Base-by-base conservation (phyloP, 2,329 filamentous ascomycete genomes). In the Mollisiaceae sp. region DNA sequence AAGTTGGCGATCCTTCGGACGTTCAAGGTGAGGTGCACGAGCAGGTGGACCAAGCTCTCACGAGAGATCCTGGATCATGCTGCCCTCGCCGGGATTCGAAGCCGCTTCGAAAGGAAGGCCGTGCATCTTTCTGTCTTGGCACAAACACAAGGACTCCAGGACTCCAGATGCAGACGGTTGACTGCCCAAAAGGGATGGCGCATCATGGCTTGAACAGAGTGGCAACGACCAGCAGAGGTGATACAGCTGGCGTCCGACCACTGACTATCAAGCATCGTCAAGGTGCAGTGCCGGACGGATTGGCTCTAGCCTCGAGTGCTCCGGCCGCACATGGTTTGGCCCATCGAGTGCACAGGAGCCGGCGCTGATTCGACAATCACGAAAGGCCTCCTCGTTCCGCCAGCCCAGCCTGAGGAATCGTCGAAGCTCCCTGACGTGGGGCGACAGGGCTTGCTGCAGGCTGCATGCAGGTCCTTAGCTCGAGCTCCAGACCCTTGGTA, bases 401-500 rank as follows among this genome's bases (percentile, higher is more conserved):
- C n/a, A 45, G 43, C 15, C 43, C 15, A 32, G 14, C 43, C 43
- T 50, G 45, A 9, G 20, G 45, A 50, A 50, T 22, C 45, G 6
- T 50, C 45, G 45, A 50, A 50, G 22, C 4, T 50, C 45, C n/a
- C 45, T 50, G 24, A 22, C 20, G 45, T 50, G 20, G 41, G 41
- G 20, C 45, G 12, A 18, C 50, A 54, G 50, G 50, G 24, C 50
- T 12, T 1, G 27, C 32, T 54, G 50, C 50, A 54, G 50, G 50
- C 50, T 32, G 58, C 52, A 54, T 68, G 67, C 64, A 68, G 59
- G 65, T 60, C 59, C 55, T 35, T 47, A 41, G 41, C 43, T 55
- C 50, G 24, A 54, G 32, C 50, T 32, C 63, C 50, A 57, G 15
- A 65, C 63, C 68, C 68, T 59, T 56, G 68, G 59, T 55, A 20